Conservation (phyloP, 352 stramenopile species). For the Salisapilia sapeloensis region DNA sequence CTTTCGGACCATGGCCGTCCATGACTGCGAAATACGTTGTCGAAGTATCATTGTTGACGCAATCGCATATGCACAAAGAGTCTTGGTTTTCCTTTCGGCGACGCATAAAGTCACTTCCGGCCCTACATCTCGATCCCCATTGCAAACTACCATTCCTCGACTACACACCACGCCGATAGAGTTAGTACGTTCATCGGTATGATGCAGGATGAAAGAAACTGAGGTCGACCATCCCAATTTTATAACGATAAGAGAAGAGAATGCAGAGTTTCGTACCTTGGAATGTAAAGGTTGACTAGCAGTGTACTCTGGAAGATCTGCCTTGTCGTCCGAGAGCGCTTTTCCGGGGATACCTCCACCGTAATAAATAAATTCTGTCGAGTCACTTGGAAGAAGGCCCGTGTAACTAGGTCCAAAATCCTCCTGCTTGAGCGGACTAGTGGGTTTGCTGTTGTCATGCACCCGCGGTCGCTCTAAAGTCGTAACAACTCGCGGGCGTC, state of each 20-base stretch:
- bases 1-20: slow-evolving; percentile 56
- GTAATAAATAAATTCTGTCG: slow-evolving; percentile 12
- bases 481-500: too few species aligned
- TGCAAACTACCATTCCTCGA: slow-evolving; percentile 19
- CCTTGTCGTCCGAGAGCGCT: slow-evolving; percentile 30
- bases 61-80: slow-evolving; percentile 41
- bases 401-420: too few species aligned
- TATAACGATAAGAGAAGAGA: background rate
- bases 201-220: background rate
- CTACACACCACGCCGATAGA: slow-evolving; percentile 1
- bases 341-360: slow-evolving; percentile 52
- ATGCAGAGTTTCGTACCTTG: slow-evolving; percentile 5
- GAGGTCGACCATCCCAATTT: background rate
- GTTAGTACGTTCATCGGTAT: too few species aligned
- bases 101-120: slow-evolving; percentile 53
- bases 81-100: slow-evolving; percentile 78
- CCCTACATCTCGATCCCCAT: slow-evolving; percentile 37
- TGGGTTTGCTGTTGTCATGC: too few species aligned
- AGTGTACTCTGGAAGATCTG: slow-evolving; percentile 49
- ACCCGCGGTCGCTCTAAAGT: too few species aligned
- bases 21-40: slow-evolving; percentile 58
- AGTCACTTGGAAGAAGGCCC: too few species aligned
- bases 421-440: too few species aligned
- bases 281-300: slow-evolving; percentile 26
- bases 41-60: slow-evolving; percentile 17